A percentile compares a stretch with the other conserved stretches of the same genome.
Conservation (phyloP, 148 eudicot species). For the Bassia scoparia region DNA sequence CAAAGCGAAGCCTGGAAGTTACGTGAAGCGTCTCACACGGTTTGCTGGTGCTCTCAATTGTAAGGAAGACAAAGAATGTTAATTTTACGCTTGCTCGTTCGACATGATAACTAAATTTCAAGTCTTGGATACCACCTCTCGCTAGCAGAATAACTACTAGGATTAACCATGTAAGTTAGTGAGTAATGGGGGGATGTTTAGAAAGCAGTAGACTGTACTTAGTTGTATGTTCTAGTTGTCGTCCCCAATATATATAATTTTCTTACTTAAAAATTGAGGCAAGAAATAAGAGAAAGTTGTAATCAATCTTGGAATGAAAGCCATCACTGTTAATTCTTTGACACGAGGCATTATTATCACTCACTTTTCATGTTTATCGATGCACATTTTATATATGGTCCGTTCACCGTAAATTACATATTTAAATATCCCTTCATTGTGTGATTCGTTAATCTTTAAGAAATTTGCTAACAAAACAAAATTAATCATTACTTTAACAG, state of each 20-base stretch:
- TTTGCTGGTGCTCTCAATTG: conserved; percentile 45
- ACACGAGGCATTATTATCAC: neutral
- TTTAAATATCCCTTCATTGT: too few species aligned
- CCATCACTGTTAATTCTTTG: neutral
- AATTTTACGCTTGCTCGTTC: neutral
- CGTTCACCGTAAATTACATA: too few species aligned
- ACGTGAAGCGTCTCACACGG: conserved; percentile 33
- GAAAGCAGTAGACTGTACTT: neutral
- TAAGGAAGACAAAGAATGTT: conserved; percentile 27
- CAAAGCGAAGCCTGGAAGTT: conserved; percentile 38
- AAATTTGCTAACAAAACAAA: too few species aligned
- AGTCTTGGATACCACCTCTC: neutral
- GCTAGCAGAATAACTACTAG: neutral
- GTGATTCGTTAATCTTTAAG: too few species aligned
- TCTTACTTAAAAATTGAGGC: neutral
- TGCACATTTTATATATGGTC: too few species aligned
- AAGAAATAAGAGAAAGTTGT: neutral
- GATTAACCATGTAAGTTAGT: neutral
- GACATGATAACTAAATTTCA: neutral
- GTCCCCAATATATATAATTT: neutral
- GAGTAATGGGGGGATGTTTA: neutral
- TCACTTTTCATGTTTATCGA: too few species aligned
- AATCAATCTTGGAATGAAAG: neutral
- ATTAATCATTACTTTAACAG: too few species aligned
- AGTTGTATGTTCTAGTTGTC: neutral